Percentiles rank a stretch among this genome's conserved stretches.
Evolutionary conservation across 306 rosid species (phyloP).

Genomic region (Trifolium fragiferum): DNA sequence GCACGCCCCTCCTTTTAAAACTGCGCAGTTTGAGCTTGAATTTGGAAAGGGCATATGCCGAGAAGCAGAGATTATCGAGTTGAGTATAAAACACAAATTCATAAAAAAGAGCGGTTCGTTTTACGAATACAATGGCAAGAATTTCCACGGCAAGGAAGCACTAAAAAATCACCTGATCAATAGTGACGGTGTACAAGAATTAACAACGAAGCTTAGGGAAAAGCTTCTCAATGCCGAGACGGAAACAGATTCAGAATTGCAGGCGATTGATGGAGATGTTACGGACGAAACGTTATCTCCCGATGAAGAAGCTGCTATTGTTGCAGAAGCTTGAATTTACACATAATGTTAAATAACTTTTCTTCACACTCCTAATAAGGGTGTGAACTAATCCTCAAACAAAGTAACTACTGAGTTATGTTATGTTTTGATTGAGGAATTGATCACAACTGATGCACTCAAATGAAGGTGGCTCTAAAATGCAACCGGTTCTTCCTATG

Average conservation of each 20-base stretch:
- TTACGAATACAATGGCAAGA: conserved; percentile 58
- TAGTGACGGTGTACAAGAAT: conserved; percentile 45
- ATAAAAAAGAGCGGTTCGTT: conserved; percentile 55
- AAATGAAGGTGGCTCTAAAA: conserved; percentile 14
- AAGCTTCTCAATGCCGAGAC: conserved; percentile 53
- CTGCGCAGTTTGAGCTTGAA: conserved; percentile 82
- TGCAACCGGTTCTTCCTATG: conserved; percentile 26
- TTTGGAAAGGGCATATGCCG: conserved; percentile 87
- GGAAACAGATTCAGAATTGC: conserved; percentile 44
- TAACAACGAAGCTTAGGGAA: conserved; percentile 67
- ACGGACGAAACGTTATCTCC: conserved; percentile 47
- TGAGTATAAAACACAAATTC: conserved; percentile 72
- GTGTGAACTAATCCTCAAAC: neutral
- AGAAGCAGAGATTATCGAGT: conserved; percentile 68
- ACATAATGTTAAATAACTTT: conserved; percentile 19
- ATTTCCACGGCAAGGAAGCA: conserved; percentile 77
- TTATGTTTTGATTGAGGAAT: conserved; percentile 5
- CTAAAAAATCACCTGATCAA: conserved; percentile 63
- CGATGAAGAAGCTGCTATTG: conserved; percentile 63
- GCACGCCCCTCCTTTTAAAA: conserved; percentile 94
- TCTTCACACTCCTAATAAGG: neutral
- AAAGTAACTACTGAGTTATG: neutral
- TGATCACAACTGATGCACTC: conserved; percentile 20
- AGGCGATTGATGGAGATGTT: conserved; percentile 37
- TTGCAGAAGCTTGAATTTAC: conserved; percentile 54